Conservation (phyloP, 73 alveolate genomes). For the Symbiodinium pilosum region DNA sequence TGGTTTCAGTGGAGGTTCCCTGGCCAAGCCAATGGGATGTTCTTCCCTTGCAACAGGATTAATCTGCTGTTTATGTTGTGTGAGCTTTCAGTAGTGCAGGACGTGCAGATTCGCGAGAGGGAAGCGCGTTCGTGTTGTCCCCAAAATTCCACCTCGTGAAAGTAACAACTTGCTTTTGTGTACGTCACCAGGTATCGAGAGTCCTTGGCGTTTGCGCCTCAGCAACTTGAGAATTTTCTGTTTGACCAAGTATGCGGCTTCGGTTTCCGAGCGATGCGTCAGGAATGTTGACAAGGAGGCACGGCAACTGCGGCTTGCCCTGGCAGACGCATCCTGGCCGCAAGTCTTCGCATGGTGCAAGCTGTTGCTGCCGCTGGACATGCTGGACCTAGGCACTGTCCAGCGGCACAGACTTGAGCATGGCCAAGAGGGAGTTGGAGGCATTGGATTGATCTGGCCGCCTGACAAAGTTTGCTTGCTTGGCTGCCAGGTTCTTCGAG, state of each 20-base stretch:
- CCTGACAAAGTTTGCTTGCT: too few relatives aligned
- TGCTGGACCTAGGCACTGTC: constrained; percentile 39
- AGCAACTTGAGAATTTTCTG: neutral
- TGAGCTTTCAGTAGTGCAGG: neutral
- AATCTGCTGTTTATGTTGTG: too few relatives aligned
- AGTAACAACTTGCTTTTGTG: too few relatives aligned
- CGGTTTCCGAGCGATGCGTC: too few relatives aligned
- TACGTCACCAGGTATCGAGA: constrained; percentile 73
- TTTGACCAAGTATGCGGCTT: too few relatives aligned
- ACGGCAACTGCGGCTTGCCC: constrained; percentile 75
- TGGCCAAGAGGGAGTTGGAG: constrained; percentile 79
- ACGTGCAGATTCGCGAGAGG: constrained; percentile 71
- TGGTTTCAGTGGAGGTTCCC: constrained; percentile 78
- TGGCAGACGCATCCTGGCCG: constrained; percentile 38
- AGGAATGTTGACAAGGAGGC: constrained; percentile 93
- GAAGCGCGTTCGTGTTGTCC: constrained; percentile 43
- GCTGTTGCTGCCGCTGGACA: neutral
- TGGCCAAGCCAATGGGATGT: too few relatives aligned
- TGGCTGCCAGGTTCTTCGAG: constrained; percentile 66
- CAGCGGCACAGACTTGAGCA: constrained; percentile 73
- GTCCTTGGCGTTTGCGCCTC: constrained; percentile 64
- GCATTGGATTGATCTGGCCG: neutral
- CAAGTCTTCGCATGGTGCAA: neutral
- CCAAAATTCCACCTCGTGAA: too few relatives aligned
- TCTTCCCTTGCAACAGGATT: too few relatives aligned